Conservation (phyloP, 2,329 filamentous ascomycete species). For the Sphaerostilbella broomeana region DNA sequence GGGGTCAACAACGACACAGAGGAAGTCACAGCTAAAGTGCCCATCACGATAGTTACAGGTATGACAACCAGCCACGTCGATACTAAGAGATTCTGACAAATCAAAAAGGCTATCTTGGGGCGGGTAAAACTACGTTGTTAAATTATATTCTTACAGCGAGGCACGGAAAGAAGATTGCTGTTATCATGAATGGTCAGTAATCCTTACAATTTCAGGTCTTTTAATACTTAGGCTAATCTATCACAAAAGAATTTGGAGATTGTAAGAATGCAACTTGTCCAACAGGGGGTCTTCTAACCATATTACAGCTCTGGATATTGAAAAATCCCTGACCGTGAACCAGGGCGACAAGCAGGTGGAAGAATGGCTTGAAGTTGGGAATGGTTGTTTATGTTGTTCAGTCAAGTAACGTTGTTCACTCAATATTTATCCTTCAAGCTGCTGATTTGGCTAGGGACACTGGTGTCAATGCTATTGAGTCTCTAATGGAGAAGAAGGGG, state of each 20-base stretch:
- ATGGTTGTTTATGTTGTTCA: conserved; percentile 96
- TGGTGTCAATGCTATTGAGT: conserved; percentile 91
- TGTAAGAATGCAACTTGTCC: conserved; percentile 47
- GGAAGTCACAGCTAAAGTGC: conserved; percentile 59
- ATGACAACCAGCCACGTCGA: no score
- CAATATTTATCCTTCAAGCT: no score
- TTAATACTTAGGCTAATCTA: not conserved
- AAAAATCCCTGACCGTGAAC: conserved; percentile 89
- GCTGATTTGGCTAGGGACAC: conserved; percentile 55
- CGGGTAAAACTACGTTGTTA: conserved; percentile 89
- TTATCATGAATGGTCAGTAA: conserved; percentile 78
- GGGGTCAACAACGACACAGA: conserved; percentile 33
- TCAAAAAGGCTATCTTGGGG: conserved; percentile 74
- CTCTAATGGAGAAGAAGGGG: conserved; percentile 87
- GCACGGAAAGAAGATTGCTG: conserved; percentile 96
- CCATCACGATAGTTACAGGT: conserved; percentile 81
- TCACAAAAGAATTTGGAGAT: conserved; percentile 65
- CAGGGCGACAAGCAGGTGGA: conserved; percentile 75
- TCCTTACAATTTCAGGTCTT: not conserved
- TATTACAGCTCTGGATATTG: conserved; percentile 75
- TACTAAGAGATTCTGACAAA: not conserved
- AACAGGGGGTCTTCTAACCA: conserved; percentile 6
- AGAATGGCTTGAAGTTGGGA: conserved; percentile 93
- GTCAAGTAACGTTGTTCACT: conserved; percentile 61
- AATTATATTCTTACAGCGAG: conserved; percentile 94